Evolutionary conservation across 2,329 filamentous ascomycete species (phyloP).

Genomic region (Camptophora hylomeconis): DNA sequence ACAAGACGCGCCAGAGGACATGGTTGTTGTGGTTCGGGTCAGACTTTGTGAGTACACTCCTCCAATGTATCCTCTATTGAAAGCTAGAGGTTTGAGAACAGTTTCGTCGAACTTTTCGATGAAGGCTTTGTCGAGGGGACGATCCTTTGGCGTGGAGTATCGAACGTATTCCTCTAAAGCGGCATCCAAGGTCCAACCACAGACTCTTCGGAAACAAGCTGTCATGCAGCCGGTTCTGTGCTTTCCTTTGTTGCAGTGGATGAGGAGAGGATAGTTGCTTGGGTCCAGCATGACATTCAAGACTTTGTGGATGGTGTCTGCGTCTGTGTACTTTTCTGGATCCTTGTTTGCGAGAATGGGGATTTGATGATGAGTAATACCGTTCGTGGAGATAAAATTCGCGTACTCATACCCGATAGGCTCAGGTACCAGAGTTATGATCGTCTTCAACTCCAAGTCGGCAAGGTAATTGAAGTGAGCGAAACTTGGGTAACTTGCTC

Average conservation of each 20-base stretch:
- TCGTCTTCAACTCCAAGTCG: slow-evolving; percentile 59
- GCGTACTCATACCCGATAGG: slow-evolving; percentile 34
- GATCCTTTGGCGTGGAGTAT: slow-evolving; percentile 42
- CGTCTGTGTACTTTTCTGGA: slow-evolving; percentile 46
- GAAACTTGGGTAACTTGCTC: slow-evolving; percentile 64
- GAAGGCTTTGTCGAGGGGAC: slow-evolving; percentile 22
- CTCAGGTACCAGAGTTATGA: slow-evolving; percentile 40
- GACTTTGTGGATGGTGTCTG: slow-evolving; percentile 55
- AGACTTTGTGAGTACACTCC: slow-evolving; percentile 15
- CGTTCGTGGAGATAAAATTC: slow-evolving; percentile 50
- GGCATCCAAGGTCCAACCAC: slow-evolving; percentile 49
- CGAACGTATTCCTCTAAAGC: slow-evolving; percentile 61
- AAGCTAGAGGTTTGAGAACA: slow-evolving; percentile 14
- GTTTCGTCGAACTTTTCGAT: slow-evolving; percentile 15
- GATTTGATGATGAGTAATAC: slow-evolving; percentile 62
- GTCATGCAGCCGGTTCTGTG: slow-evolving; percentile 87
- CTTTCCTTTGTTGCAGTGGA: slow-evolving; percentile 92
- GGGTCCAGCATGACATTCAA: slow-evolving; percentile 58
- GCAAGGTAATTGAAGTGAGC: slow-evolving; percentile 60
- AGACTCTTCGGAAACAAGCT: slow-evolving; percentile 61
- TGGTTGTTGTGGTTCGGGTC: slow-evolving; percentile 8
- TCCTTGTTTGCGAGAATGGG: slow-evolving; percentile 85
- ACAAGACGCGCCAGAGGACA: slow-evolving; percentile 16
- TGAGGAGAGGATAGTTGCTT: slow-evolving; percentile 63
- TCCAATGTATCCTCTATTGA: slow-evolving; percentile 16